Base-by-base conservation (phyloP, 2,329 filamentous ascomycete species). In the Alternaria infectoria region DNA sequence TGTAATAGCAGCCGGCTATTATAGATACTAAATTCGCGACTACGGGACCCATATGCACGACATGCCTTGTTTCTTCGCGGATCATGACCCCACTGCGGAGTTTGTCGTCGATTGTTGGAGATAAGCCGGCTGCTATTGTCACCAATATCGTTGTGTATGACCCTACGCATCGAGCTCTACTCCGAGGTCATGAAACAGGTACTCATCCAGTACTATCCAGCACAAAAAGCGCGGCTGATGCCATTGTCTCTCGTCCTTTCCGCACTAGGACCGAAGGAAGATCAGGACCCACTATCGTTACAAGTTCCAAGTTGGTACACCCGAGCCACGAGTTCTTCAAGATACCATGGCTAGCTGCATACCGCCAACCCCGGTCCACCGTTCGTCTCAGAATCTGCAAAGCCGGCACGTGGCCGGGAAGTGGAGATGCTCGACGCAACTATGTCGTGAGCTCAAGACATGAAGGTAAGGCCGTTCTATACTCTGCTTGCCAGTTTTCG, bases 1-100 rank as follows among this genome's bases (percentile, higher is more conserved):
- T 57, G 59, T 62, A 59, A 65, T 62, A 65, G 54, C 62, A 65
- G 28, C 43, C 55, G 55, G 40, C 55, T 61, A 26, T 47, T 62
- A 59, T 62, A 59, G 28, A 15, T 25, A 44, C 23, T 40, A 45
- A 40, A 15, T 49, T 26, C 30, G 49, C 49, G 25, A 30, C 40
- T 59, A 51, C 49, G n/a, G 55, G n/a, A 25, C 59, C 59, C n/a
- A 59, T 32, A 54, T 59, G 17, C 54, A 58, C 55, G 44, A 40
- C 49, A 47, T 25, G 30, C 30, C 59, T 30, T 59, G 59, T 44
- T 62, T 62, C 45, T 43, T 45, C 47, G 17, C 43, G 9, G 30
- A 54, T 62, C 23, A 26, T 47, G 21, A 21, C 32, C 12, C 28
- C 46, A 23, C 51, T 26, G 25, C 30, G 30, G 21, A 15, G 25